phyloP scores from a whole-genome alignment of 2,329 filamentous ascomycete species.

The Epichloe bromicola region DNA sequence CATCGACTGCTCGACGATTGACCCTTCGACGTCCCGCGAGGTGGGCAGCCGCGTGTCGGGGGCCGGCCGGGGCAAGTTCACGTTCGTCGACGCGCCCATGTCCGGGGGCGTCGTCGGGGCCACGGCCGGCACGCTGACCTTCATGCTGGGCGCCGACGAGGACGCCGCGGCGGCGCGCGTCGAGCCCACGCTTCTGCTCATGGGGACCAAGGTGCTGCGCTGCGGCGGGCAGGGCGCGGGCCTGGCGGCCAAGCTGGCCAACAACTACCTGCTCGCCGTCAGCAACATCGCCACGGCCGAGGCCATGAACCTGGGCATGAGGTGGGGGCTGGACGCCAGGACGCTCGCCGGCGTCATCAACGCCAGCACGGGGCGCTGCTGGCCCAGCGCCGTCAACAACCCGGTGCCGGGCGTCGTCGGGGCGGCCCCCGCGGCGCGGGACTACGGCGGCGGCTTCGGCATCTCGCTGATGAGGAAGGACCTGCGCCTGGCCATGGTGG shows the following conservation, averaged over 20 bases:
- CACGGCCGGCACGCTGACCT: constrained; percentile 74
- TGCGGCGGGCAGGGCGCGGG: constrained; percentile 77
- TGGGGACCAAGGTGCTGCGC: constrained; percentile 80
- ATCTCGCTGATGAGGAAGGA: constrained; percentile 74
- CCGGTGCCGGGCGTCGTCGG: constrained; percentile 77
- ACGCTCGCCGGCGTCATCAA: constrained; percentile 80
- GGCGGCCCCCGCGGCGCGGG: constrained; percentile 55
- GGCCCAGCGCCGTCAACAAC: constrained; percentile 94
- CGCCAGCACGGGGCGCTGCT: constrained; percentile 85
- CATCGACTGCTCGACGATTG: constrained; percentile 95
- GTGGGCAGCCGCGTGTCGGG: constrained; percentile 53
- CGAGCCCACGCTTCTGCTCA: constrained; percentile 57
- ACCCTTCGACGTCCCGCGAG: constrained; percentile 68
- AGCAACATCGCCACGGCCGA: constrained; percentile 69
- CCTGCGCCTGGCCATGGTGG: constrained; percentile 57
- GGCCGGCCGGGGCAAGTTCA: constrained; percentile 54
- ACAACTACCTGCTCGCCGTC: constrained; percentile 91
- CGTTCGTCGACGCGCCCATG: constrained; percentile 91
- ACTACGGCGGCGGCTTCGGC: constrained; percentile 67
- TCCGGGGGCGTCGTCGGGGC: constrained; percentile 92
- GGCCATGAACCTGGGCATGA: constrained; percentile 52
- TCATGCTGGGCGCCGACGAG: constrained; percentile 77
- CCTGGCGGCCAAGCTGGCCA: constrained; percentile 83
- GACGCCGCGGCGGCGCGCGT: constrained; percentile 47
- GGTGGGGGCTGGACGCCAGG: constrained; percentile 44